A percentile compares a stretch with the other conserved stretches of the same genome.
phyloP scores from a whole-genome alignment of 2,329 filamentous ascomycete species.

The Fusarium veterinarium region DNA sequence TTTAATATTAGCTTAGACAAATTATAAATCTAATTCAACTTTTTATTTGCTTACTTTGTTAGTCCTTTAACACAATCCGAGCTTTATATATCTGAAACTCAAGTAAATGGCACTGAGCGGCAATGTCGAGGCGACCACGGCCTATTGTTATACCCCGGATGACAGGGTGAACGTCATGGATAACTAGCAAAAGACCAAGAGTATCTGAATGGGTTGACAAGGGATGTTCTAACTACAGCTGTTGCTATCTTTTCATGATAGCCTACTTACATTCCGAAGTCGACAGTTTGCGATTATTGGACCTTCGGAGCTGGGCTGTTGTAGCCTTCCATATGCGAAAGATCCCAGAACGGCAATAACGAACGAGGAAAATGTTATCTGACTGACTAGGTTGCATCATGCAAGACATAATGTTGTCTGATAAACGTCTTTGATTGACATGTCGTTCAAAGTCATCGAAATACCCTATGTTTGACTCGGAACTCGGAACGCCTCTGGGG shows the following conservation, averaged over 20 bases:
- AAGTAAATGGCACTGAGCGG: neutral
- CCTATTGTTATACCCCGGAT: neutral
- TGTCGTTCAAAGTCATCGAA: neutral
- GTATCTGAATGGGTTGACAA: accelerated
- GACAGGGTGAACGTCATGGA: accelerated
- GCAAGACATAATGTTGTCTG: neutral
- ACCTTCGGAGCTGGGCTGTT: accelerated
- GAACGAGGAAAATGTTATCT: neutral
- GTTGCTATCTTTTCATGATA: accelerated
- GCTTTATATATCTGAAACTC: neutral
- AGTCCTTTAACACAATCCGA: too few relatives aligned
- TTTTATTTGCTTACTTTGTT: too few relatives aligned
- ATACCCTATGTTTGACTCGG: neutral
- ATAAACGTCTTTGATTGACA: neutral
- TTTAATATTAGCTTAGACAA: neutral
- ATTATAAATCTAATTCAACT: neutral
- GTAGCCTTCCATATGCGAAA: accelerated
- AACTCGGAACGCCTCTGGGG: neutral
- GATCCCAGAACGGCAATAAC: neutral
- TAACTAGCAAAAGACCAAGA: neutral
- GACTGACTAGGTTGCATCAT: neutral
- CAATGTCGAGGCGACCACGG: accelerated
- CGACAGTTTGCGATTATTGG: accelerated
- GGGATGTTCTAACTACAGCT: accelerated
- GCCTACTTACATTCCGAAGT: accelerated